These are phyloP conservation scores for Leccinum boreale DNA, from an alignment of 768 basidiomycete genomes.

Conservation along the genomic window DNA sequence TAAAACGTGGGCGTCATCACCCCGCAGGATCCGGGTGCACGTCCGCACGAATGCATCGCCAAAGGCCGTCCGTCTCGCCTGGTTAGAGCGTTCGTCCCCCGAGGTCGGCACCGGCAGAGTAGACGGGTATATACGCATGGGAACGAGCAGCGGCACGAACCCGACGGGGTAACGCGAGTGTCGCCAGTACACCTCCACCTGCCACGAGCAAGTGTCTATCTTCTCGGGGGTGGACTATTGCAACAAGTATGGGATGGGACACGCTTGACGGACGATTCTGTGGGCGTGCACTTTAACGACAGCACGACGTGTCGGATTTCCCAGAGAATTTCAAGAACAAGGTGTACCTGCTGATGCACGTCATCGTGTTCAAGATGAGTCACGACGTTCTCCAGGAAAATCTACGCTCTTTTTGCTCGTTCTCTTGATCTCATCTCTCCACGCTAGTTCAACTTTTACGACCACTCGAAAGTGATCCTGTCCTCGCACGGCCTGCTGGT, in stretches of 20 bases:
- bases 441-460: constrained; percentile 94
- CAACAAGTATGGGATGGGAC: constrained; percentile 99
- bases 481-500: constrained; percentile 75
- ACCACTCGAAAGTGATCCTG: constrained; percentile 93
- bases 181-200: too few relatives aligned
- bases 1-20: too few relatives aligned
- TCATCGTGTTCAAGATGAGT: constrained; percentile 94
- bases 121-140: too few relatives aligned
- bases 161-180: too few relatives aligned
- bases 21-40: too few relatives aligned
- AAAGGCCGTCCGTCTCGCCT: constrained; percentile 36
- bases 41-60: constrained; percentile 42
- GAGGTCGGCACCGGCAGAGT: too few relatives aligned
- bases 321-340: constrained; percentile 87
- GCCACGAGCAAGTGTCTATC: constrained; percentile 74
- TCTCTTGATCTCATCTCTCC: background rate
- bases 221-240: constrained; percentile 98
- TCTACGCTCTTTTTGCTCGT: constrained; percentile 14
- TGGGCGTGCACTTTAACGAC: constrained; percentile 97
- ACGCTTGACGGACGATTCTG: constrained; percentile 95
- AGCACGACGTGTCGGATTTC: constrained; percentile 69
- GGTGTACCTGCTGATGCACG: constrained; percentile 87
- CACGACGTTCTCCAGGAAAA: constrained; percentile 91
- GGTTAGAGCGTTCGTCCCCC: too few relatives aligned
- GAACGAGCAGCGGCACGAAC: too few relatives aligned